Evolutionary conservation across 495 filamentous ascomycete genomes (phyloP), one percentile per base, ranked within the genome.

Genomic region (Coniosporium apollinis): DNA sequence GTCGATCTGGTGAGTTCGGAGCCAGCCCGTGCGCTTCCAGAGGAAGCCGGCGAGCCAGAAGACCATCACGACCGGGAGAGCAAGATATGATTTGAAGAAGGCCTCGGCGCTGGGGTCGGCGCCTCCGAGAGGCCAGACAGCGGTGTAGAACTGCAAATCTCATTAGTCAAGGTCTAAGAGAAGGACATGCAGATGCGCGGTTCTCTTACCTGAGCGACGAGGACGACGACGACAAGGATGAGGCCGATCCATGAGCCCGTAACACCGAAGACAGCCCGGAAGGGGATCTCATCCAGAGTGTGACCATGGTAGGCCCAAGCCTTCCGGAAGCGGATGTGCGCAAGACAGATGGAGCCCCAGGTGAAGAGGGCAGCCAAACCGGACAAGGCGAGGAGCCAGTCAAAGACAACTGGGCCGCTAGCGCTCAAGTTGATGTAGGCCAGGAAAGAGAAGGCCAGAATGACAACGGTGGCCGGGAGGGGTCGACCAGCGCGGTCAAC

Each of bases 281-380:
- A 97, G 2, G 83, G 73, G 10, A 97, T 58, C 40, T 94, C 81
- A 22, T 77, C 58, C 10, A 87, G 57, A 7, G 55, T 61, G 52
- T 81, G 74, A 33, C 79, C 79, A 37, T 82, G 72, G 1, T 64
- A 34, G 11, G 57, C 59, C 84, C 82, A 93, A 7, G 72, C 85
- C 2, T 60, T 57, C 22, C 87, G 84, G 68, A 96, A 96, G 19
- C 86, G 82, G 56, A 96, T 91, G 56, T 96, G 87, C 0, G 72
- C 65, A 0, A 89, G 59, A 49, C 83, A 93, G 53, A 94, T 82
- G 26, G 78, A 84, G 33, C 74, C 77, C 87, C 87, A 94, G 22
- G 87, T 94, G 61, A 94, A 82, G 58, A 94, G 77, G 15, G 79
- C 80, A 0, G 79, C 85, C 8, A 96, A 69, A 29, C 82, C 85